phyloP scores from a whole-genome alignment of 1,284 basidiomycete species.

The Exsudoporus floridanus region DNA sequence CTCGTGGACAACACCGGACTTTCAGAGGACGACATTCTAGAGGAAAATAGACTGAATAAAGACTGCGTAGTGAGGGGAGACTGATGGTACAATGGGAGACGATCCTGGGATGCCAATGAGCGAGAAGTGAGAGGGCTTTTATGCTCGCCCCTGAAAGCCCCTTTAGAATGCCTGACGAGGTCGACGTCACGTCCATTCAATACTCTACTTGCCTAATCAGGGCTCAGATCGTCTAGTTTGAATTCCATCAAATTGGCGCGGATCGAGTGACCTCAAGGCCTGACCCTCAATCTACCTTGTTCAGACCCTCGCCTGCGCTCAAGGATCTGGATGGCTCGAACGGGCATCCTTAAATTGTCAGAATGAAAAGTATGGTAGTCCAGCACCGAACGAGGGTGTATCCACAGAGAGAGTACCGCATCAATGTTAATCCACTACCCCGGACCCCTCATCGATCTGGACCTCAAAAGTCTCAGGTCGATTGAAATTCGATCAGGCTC shows the following conservation, averaged over 20 bases:
- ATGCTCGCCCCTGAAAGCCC: constrained; percentile 14
- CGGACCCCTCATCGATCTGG: constrained; percentile 2
- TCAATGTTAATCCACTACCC: constrained; percentile 3
- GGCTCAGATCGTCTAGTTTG: not conserved
- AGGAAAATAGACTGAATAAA: not conserved
- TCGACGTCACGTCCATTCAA: constrained; percentile 10
- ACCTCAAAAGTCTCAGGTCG: not conserved
- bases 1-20: not conserved
- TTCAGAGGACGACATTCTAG: constrained; percentile 11
- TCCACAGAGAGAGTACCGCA: constrained; percentile 6
- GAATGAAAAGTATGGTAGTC: not conserved
- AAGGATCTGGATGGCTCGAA: not conserved
- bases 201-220: constrained; percentile 10
- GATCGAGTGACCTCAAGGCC: constrained; percentile 25
- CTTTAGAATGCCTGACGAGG: constrained; percentile 10
- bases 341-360: constrained; percentile 7
- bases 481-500: not conserved
- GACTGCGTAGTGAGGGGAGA: constrained; percentile 2
- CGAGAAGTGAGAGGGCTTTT: constrained; percentile 2
- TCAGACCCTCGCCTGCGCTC: not conserved
- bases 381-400: constrained; percentile 12
- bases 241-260: not conserved
- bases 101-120: not conserved
- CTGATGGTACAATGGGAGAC: not conserved
- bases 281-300: constrained; percentile 1